Conservation (phyloP, 371 early-diverging fungal genomes). For the Mucor racemosus region DNA sequence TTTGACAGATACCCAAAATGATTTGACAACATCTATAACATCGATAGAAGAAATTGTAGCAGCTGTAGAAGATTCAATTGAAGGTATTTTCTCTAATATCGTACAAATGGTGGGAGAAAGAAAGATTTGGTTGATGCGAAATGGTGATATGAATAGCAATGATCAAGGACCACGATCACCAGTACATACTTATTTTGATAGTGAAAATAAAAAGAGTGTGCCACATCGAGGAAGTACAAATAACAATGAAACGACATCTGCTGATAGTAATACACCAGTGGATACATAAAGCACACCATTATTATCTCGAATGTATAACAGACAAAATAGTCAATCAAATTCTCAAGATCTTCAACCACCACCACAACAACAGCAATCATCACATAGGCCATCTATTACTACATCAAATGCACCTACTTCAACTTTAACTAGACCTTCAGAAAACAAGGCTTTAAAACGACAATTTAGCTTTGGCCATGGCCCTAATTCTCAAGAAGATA, state of each 20-base stretch:
- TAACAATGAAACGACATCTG: background rate
- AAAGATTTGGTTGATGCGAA: slow-evolving; percentile 39
- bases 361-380: background rate
- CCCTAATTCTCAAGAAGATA: slow-evolving; percentile 16
- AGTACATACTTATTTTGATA: slow-evolving; percentile 14
- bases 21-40: slow-evolving; percentile 35
- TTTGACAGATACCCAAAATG: slow-evolving; percentile 53
- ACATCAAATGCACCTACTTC: background rate
- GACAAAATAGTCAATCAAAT: slow-evolving; percentile 10
- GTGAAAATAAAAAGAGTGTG: slow-evolving; percentile 13
- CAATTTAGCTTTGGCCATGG: slow-evolving; percentile 27
- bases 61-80: slow-evolving; percentile 49
- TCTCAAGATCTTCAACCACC: background rate
- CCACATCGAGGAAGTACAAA: slow-evolving; percentile 24
- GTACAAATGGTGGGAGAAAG: slow-evolving; percentile 47
- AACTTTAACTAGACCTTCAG: slow-evolving; percentile 11
- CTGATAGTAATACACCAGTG: slow-evolving; percentile 5
- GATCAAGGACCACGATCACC: slow-evolving; percentile 16
- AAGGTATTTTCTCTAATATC: slow-evolving; percentile 37
- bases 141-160: slow-evolving; percentile 22
- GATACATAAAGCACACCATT: background rate
- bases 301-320: slow-evolving; percentile 14
- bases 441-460: slow-evolving; percentile 23
- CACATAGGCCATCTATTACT: slow-evolving; percentile 25
- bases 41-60: slow-evolving; percentile 49